Evolutionary conservation across 371 early-diverging fungal species (phyloP).

Genomic region (Mortierella polycephala): DNA sequence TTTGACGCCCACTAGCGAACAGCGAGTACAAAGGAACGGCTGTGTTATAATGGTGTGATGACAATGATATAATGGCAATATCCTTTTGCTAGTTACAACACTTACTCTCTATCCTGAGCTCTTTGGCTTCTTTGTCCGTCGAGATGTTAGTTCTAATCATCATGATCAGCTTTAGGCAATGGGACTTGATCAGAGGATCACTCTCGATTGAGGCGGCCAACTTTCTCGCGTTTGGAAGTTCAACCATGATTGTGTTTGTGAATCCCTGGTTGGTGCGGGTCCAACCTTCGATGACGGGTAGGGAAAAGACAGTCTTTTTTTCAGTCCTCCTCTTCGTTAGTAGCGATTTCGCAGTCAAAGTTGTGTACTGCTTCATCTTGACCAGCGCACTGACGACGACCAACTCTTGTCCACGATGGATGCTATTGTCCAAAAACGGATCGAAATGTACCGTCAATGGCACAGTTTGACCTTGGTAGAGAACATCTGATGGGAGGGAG

Average conservation of each 20-base stretch:
- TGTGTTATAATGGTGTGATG: no score
- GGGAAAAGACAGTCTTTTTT: slow-evolving; percentile 27
- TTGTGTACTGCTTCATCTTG: slow-evolving; percentile 48
- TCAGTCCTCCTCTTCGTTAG: slow-evolving; percentile 20
- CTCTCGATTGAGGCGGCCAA: slow-evolving; percentile 28
- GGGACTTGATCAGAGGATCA: slow-evolving; percentile 21
- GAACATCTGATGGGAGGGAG: slow-evolving; percentile 31
- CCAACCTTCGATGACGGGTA: slow-evolving; percentile 31
- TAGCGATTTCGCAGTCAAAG: slow-evolving; percentile 13
- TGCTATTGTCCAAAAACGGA: slow-evolving; percentile 21
- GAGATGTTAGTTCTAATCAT: slow-evolving; percentile 25
- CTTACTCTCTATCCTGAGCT: slow-evolving; percentile 45
- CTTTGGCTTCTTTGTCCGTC: slow-evolving; percentile 41
- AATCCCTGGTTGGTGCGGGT: slow-evolving; percentile 24
- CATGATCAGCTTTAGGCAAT: slow-evolving; percentile 48
- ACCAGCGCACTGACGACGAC: slow-evolving; percentile 29
- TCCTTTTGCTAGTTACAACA: background rate
- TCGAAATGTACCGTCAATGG: slow-evolving; percentile 36
- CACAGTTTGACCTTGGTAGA: slow-evolving; percentile 42
- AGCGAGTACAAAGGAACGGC: background rate
- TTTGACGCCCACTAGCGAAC: slow-evolving; percentile 28
- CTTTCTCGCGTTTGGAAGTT: slow-evolving; percentile 29
- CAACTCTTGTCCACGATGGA: slow-evolving; percentile 22
- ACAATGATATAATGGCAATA: no score
- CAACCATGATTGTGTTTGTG: slow-evolving; percentile 33